These are phyloP conservation scores for Globisporangium apiculatum DNA, from an alignment of 352 stramenopile species.

Conservation along the genomic window DNA sequence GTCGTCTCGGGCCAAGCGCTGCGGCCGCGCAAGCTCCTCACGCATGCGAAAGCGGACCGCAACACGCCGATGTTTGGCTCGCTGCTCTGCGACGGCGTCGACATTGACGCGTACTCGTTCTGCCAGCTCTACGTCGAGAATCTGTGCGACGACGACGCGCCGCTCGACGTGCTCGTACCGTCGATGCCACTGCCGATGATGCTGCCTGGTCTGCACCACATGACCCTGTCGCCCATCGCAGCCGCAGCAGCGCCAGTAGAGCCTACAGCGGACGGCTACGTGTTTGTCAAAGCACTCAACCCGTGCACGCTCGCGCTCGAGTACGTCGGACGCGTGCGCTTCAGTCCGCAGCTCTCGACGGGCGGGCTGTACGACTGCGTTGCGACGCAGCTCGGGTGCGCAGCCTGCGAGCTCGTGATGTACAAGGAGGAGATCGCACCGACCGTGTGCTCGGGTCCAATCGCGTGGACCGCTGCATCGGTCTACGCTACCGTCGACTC, in stretches of 20 bases:
- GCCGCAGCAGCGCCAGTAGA: not conserved
- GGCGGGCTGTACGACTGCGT: conserved; percentile 39
- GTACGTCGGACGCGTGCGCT: conserved; percentile 34
- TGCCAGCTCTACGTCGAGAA: conserved; percentile 70
- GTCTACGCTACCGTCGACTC: not conserved
- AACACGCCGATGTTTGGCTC: conserved; percentile 57
- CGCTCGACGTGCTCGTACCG: conserved; percentile 10
- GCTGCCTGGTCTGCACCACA: not conserved
- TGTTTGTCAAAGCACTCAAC: conserved; percentile 68
- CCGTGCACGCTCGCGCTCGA: conserved; percentile 26
- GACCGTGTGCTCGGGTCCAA: conserved; percentile 36
- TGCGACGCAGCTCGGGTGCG: conserved; percentile 29
- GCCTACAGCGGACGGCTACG: conserved; percentile 13
- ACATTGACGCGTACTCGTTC: conserved; percentile 82
- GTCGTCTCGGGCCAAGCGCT: conserved; percentile 67
- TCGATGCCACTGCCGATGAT: not conserved
- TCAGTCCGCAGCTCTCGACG: conserved; percentile 25
- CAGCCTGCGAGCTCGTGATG: conserved; percentile 42
- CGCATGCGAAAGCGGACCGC: conserved; percentile 26
- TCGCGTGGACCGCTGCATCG: conserved; percentile 25
- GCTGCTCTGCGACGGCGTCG: conserved; percentile 63
- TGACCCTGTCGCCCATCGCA: not conserved
- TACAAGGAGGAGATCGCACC: conserved; percentile 76
- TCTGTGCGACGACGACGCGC: conserved; percentile 21
- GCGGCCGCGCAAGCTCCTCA: conserved; percentile 63